Evolutionary conservation across 2,329 filamentous ascomycete species (phyloP).

Genomic region (Salinomyces thailandicus): DNA sequence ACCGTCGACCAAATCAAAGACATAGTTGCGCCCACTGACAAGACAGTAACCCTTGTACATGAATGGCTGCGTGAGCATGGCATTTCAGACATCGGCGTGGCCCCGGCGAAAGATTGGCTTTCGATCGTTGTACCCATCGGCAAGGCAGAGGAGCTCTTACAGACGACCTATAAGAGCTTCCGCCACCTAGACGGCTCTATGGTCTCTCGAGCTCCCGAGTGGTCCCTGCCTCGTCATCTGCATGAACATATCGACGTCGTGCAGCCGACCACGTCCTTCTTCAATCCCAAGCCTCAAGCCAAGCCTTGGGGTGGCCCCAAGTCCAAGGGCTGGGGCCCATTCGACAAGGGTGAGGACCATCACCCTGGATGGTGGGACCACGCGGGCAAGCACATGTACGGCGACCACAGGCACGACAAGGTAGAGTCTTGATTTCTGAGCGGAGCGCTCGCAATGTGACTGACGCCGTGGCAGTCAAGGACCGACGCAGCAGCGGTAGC

Average conservation of each 20-base stretch:
- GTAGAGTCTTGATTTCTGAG: too few species aligned
- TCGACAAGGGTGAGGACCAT: constrained; percentile 8
- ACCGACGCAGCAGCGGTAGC: background rate
- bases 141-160: constrained; percentile 43
- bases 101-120: constrained; percentile 49
- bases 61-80: constrained; percentile 48
- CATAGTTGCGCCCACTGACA: constrained; percentile 43
- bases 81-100: constrained; percentile 37
- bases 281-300: constrained; percentile 26
- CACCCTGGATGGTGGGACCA: constrained; percentile 13
- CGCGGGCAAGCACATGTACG: constrained; percentile 11
- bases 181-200: constrained; percentile 42
- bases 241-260: constrained; percentile 50
- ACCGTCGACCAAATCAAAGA: constrained; percentile 42
- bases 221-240: constrained; percentile 49
- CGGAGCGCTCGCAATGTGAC: background rate
- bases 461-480: background rate
- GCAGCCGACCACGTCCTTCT: constrained; percentile 52
- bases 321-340: constrained; percentile 1
- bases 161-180: constrained; percentile 44
- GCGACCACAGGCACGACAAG: constrained; percentile 3
- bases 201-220: constrained; percentile 43
- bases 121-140: constrained; percentile 43
- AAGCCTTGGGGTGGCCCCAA: constrained; percentile 4
- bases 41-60: constrained; percentile 43